Evolutionary conservation across 805 yeast genomes (phyloP), one percentile per base, ranked within the genome.

Genomic region (Saccharomycopsis sp.): DNA sequence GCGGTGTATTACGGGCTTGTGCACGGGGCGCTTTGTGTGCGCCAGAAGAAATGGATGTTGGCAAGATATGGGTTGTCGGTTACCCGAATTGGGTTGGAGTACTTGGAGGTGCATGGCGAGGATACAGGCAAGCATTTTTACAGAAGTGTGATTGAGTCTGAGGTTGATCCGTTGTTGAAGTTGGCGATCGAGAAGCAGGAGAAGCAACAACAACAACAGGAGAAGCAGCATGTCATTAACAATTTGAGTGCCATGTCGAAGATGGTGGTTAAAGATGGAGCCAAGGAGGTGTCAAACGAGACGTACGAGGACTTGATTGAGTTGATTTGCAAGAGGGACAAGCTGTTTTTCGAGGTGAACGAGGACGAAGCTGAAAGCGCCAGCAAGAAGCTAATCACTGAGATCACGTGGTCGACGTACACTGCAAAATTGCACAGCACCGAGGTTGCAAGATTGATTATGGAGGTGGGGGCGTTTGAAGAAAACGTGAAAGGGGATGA

Each of bases 401-500:
- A 65, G 29, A 59, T 81, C 18, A 52, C 66, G 38, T 79, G 81
- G 73, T 63, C 85, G 49, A 64, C 69, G 15, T 77, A 77, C 56
- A 61, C 67, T 7, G 95, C 95, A 0, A 54, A 54, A 4, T 64
- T 88, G 18, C 63, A 68, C 46, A 84, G 84, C 50, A 80, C 84
- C 38, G 86, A 84, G 46, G 66, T 86, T 34, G 83, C 94, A 0
- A 71, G 69, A 53, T 62, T 68, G 32, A 63, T 82, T 31, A 64
- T 69, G 60, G 61, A 63, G 36, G 67, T 67, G 4, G 52, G 54
- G 4, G 48, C 45, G 5, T 57, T 64, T 17, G 57, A 58, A 10
- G n/a, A 26, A 9, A 51, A 63, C 1, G 49, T 62, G 2, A 53
- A 60, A 9, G 63, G 56, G 13, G 49, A 52, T 3, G 67, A 67